Conservation (phyloP, 306 rosid genomes). For the Lithocarpus polystachyus region DNA sequence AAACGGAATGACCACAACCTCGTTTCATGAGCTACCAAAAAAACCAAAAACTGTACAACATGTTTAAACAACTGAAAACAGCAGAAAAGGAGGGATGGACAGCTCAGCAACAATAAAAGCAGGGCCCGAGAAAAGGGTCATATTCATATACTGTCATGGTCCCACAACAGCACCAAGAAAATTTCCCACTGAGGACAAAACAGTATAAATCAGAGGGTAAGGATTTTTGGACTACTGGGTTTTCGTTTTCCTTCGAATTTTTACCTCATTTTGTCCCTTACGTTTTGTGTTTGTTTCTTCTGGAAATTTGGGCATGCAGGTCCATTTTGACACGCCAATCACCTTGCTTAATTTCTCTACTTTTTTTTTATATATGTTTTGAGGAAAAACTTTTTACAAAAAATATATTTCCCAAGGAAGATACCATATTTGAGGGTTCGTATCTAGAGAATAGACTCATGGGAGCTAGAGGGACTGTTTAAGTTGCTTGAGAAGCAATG, state of each 20-base stretch:
- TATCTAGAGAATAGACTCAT: not conserved
- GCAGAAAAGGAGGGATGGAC: constrained; percentile 3
- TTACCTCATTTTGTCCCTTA: not conserved
- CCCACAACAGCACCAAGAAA: constrained; percentile 9
- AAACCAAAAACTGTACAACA: constrained; percentile 17
- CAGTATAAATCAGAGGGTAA: no score
- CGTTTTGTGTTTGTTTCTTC: not conserved
- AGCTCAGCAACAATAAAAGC: constrained; percentile 6
- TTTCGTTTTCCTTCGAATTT: not conserved
- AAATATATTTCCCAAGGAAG: constrained; percentile 28
- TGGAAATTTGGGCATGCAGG: not conserved
- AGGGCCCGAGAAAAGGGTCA: not conserved
- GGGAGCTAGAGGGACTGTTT: not conserved
- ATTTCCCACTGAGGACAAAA: not conserved
- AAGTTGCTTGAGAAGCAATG: not conserved
- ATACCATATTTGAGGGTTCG: not conserved
- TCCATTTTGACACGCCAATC: constrained; percentile 28
- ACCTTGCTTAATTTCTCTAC: not conserved
- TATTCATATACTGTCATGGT: no score
- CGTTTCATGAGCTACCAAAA: constrained; percentile 26
- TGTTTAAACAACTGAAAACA: constrained; percentile 11
- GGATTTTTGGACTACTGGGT: not conserved
- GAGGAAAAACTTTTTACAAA: no score
- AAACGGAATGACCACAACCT: constrained; percentile 25
- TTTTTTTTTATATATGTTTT: not conserved